Percentiles rank a stretch among this genome's conserved stretches.
These are phyloP conservation scores for Rusavskia elegans DNA, from an alignment of 495 filamentous ascomycete genomes.

Conservation along the genomic window DNA sequence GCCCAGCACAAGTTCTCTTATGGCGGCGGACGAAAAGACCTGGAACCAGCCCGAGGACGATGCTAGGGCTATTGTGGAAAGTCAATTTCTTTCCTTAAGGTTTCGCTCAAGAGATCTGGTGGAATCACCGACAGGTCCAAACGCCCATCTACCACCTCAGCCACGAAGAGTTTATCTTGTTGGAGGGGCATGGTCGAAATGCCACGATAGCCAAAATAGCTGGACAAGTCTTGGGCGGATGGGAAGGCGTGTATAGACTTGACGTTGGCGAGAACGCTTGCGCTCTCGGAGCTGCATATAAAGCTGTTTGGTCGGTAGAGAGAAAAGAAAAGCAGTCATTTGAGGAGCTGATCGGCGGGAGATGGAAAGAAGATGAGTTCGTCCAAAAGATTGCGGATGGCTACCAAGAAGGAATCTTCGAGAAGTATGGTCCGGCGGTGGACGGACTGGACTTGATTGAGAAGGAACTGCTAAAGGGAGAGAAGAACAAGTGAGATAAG, in stretches of 20 bases:
- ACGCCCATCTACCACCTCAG: constrained; percentile 49
- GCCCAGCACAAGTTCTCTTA: constrained; percentile 13
- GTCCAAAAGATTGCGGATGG: constrained; percentile 70
- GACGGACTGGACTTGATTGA: constrained; percentile 73
- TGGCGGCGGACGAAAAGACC: constrained; percentile 27
- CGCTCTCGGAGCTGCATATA: constrained; percentile 84
- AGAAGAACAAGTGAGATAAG: not conserved
- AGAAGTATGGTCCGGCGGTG: constrained; percentile 59
- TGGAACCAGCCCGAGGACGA: constrained; percentile 48
- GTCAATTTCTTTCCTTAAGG: constrained; percentile 77
- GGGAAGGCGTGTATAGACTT: constrained; percentile 77
- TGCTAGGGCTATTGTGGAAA: constrained; percentile 81
- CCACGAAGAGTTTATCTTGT: constrained; percentile 85
- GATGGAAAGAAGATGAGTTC: constrained; percentile 77
- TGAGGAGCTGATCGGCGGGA: constrained; percentile 63
- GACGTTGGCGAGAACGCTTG: constrained; percentile 96
- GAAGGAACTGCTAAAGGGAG: constrained; percentile 37
- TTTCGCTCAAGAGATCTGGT: constrained; percentile 68
- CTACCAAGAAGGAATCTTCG: constrained; percentile 56
- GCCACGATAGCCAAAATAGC: constrained; percentile 66
- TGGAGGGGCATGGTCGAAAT: constrained; percentile 77
- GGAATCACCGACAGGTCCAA: constrained; percentile 21
- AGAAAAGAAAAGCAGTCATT: constrained; percentile 53
- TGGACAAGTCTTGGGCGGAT: constrained; percentile 75
- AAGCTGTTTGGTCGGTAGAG: constrained; percentile 85